These are phyloP conservation scores for Schizosaccharomyces japonicus DNA, from an alignment of 805 yeast species.

Conservation along the genomic window DNA sequence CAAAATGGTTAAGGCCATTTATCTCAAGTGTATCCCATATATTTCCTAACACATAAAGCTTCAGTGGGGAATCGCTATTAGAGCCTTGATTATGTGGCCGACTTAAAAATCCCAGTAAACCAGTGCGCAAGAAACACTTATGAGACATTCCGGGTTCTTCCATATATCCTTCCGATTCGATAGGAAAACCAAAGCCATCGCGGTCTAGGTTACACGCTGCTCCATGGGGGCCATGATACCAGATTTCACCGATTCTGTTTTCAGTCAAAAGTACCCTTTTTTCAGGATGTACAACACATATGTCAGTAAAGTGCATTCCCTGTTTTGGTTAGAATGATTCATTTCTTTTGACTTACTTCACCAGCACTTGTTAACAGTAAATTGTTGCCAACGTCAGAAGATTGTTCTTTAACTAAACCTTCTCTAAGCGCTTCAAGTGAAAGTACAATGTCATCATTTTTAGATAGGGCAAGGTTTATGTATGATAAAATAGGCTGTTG, in stretches of 20 bases:
- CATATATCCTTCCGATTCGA: conserved; percentile 29
- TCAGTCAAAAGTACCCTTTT: conserved; percentile 51
- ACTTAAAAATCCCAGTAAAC: conserved; percentile 81
- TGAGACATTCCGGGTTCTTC: background rate
- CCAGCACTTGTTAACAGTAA: no score
- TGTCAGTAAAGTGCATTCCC: background rate
- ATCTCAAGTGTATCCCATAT: conserved; percentile 75
- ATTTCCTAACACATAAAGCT: conserved; percentile 62
- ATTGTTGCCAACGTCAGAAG: no score
- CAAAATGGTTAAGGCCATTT: conserved; percentile 77
- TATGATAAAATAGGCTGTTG: no score
- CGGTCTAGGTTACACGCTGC: conserved; percentile 54
- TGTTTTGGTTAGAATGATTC: background rate
- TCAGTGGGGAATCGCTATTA: conserved; percentile 34
- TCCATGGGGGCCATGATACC: conserved; percentile 44
- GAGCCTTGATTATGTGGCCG: conserved; percentile 25
- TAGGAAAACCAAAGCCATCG: conserved; percentile 27
- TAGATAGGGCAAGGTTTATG: no score
- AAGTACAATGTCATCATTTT: no score
- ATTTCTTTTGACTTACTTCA: no score
- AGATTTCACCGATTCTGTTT: conserved; percentile 90
- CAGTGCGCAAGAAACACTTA: conserved; percentile 50
- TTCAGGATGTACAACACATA: conserved; percentile 75
- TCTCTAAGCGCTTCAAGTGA: no score
- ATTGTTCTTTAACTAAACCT: no score